phyloP scores from a whole-genome alignment of 495 filamentous ascomycete genomes.

The Penicillium cataractarum region DNA sequence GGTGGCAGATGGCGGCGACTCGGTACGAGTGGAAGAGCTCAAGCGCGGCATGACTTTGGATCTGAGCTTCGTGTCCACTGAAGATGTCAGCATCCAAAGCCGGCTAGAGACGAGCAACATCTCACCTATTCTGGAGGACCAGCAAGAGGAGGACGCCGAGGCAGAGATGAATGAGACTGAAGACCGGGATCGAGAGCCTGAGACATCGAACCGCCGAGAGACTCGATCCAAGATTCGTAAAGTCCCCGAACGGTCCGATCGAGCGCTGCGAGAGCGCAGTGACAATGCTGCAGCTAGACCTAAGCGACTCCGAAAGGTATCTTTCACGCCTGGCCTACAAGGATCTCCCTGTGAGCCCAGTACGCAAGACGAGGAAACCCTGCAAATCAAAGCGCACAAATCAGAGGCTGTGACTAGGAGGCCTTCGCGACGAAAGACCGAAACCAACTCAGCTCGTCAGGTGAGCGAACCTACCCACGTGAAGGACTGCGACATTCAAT shows the following conservation, averaged over 20 bases:
- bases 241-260: conserved; percentile 32
- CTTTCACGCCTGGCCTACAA: conserved; percentile 46
- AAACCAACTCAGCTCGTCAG: conserved; percentile 36
- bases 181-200: conserved; percentile 36
- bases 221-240: conserved; percentile 29
- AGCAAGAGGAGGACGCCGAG: conserved; percentile 56
- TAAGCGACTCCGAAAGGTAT: conserved; percentile 47
- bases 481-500: background rate
- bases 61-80: conserved; percentile 56
- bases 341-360: conserved; percentile 36
- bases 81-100: conserved; percentile 41
- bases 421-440: conserved; percentile 36
- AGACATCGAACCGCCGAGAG: conserved; percentile 13
- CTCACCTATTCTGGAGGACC: conserved; percentile 56
- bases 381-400: conserved; percentile 43
- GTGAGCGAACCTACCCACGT: conserved; percentile 27
- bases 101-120: conserved; percentile 45
- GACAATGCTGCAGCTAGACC: conserved; percentile 42
- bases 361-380: conserved; percentile 39
- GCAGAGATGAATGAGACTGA: conserved; percentile 40
- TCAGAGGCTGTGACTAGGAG: conserved; percentile 41
- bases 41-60: conserved; percentile 73
- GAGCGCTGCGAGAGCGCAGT: conserved; percentile 47
- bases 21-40: conserved; percentile 81
- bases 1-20: conserved; percentile 76